Base-by-base conservation (phyloP, 805 yeast species). In the Candida ponderosae region DNA sequence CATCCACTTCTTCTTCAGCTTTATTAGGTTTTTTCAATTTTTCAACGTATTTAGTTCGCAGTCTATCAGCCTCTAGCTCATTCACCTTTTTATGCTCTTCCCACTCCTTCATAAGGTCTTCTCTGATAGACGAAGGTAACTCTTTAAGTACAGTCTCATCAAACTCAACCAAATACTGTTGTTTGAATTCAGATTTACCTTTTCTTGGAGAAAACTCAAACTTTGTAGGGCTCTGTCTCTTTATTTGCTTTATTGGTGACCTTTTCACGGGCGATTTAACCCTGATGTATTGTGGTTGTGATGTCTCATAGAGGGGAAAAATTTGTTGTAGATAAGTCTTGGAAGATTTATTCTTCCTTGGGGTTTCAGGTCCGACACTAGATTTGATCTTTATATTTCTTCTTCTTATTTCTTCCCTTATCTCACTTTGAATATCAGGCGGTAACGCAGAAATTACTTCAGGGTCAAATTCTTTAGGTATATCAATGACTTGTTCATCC, bases 371-470 rank as follows among this genome's bases (percentile, higher is more conserved):
- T 33, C 29, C 46, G 30, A 48, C 45, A 5, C 32, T 38, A 13
- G 54, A 10, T 7, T 34, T 14, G 13, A 51, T 36, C 5, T 35
- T 39, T 24, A 53, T 51, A 23, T 49, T 49, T 31, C 83, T 54
- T 31, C 74, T 59, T 7, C 61, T 46, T 23, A 80, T 50, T 42
- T 81, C 86, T 4, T 55, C 53, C 41, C 60, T 64, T 1, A 88
- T 51, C 47, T 88, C 96, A 1, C 57, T 45, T 45, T 76, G 76
- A 5, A 88, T 74, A 18, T 79, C 81, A 2, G 56, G 47, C 0
- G 96, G 96, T 8, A 88, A 57, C 33, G 68, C 72, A 11, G 70
- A 63, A 48, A 85, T 74, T 2, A 82, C 84, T 2, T 70, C 74
- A 70, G 77, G 66, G 48, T 86, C 87, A 27, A 81, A 65, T n/a